Evolutionary conservation across 495 filamentous ascomycete genomes (phyloP), one percentile per base, ranked within the genome.

Genomic region (Annulohypoxylon nitens): DNA sequence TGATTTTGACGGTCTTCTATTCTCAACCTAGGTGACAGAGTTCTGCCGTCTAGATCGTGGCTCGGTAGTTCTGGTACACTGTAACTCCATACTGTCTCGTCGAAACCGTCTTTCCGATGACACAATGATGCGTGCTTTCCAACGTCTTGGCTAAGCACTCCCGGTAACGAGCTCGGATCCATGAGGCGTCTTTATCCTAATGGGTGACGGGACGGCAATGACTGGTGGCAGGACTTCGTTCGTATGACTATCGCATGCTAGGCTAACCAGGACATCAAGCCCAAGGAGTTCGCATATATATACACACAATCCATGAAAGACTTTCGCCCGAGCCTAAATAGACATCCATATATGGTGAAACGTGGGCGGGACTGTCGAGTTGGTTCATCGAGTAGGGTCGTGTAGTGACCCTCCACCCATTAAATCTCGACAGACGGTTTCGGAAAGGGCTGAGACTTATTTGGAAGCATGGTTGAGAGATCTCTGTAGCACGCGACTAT

Each of bases 401-500:
- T 58, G 34, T 69, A 37, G 26, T 70, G 69, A 55, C 62, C 41
- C 61, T 47, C 55, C 50, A 50, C 67, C 62, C 43, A 70, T 67
- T 43, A 67, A 73, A 54, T 70, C 63, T 74, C 26, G 62, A 70
- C 67, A 70, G 62, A 70, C 58, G 67, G 72, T 74, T 48, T 74
- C 72, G 72, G 72, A 61, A 70, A 74, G 67, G 45, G 62, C 67
- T 74, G 72, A 74, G 72, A 74, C 72, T 70, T 66, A 70, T 70
- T 67, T 67, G 72, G 64, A 61, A 59, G 63, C 67, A 61, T 67
- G 33, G 51, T 43, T 50, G 25, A 70, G 48, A 69, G 72, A 74
- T 74, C 72, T 74, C 72, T 70, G 72, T 74, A 74, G 63, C 67
- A 74, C 72, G 72, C 67, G 67, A 74, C 72, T 74, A 74, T 70